phyloP scores from a whole-genome alignment of 441 rosid species.

The Erodium texanum region DNA sequence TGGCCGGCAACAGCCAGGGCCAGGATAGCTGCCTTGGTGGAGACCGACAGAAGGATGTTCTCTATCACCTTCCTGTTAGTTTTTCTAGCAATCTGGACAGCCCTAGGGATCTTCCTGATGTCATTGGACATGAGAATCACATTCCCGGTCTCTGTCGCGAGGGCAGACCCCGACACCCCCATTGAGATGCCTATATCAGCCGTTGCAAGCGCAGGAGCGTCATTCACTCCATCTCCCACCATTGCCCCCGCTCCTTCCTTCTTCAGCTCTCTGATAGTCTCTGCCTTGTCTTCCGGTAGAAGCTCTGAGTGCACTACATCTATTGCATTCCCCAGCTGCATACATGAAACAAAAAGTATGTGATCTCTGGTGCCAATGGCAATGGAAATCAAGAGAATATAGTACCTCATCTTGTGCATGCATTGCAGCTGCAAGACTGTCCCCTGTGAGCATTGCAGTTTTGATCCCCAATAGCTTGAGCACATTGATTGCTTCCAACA shows the following conservation, averaged over 20 bases:
- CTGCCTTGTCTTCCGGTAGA: constrained; percentile 61
- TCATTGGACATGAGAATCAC: constrained; percentile 83
- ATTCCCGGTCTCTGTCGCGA: constrained; percentile 76
- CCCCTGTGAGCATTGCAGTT: constrained; percentile 82
- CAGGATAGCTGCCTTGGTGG: constrained; percentile 52
- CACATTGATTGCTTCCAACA: constrained; percentile 42
- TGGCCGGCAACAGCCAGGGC: constrained; percentile 64
- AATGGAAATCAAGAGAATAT: no score
- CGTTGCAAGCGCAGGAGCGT: constrained; percentile 81
- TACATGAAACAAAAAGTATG: no score
- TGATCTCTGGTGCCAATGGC: no score
- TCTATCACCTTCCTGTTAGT: constrained; percentile 52
- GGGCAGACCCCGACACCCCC: constrained; percentile 90
- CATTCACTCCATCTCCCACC: constrained; percentile 89
- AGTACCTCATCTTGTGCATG: constrained; percentile 64
- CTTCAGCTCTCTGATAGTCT: constrained; percentile 40
- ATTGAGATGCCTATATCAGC: constrained; percentile 87
- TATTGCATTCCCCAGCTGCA: constrained; percentile 51
- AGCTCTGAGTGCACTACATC: constrained; percentile 68
- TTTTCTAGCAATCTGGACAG: constrained; percentile 45
- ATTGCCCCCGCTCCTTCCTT: constrained; percentile 59
- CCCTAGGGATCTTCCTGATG: constrained; percentile 59
- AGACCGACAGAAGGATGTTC: constrained; percentile 52
- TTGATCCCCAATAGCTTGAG: constrained; percentile 48
- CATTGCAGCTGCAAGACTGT: constrained; percentile 52